Conservation (phyloP, 2,329 filamentous ascomycete genomes). For the Fusarium sulawesiense region DNA sequence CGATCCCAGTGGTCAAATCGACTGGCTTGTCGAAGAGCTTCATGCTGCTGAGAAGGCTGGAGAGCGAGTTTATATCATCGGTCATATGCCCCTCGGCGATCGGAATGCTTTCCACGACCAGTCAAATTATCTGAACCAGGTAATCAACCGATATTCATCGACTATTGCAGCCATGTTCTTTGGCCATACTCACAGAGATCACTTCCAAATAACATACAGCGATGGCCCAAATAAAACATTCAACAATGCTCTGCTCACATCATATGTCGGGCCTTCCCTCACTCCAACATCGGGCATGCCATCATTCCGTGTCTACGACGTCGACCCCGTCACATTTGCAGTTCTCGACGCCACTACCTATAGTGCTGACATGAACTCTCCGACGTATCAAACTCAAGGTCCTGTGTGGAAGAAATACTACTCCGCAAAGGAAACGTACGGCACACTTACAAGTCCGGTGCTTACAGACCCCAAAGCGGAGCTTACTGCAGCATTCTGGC, state of each 20-base stretch:
- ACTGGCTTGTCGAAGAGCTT: constrained; percentile 66
- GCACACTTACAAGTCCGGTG: constrained; percentile 57
- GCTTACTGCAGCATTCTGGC: constrained; percentile 69
- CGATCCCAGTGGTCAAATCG: constrained; percentile 64
- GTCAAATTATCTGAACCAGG: constrained; percentile 64
- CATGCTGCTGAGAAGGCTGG: constrained; percentile 62
- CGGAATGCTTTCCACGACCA: constrained; percentile 64
- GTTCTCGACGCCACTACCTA: constrained; percentile 66
- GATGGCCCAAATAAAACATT: constrained; percentile 57
- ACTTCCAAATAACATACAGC: constrained; percentile 66
- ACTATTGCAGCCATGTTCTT: constrained; percentile 68
- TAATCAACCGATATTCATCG: constrained; percentile 63
- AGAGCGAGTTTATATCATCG: constrained; percentile 67
- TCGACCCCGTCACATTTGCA: constrained; percentile 67
- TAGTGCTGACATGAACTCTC: constrained; percentile 62
- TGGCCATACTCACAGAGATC: constrained; percentile 67
- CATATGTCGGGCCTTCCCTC: constrained; percentile 65
- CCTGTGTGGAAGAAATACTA: constrained; percentile 68
- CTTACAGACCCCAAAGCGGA: constrained; percentile 53
- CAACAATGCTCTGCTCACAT: constrained; percentile 60
- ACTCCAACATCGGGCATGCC: constrained; percentile 67
- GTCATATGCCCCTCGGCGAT: constrained; percentile 66
- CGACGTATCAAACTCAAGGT: constrained; percentile 56
- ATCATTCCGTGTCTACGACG: constrained; percentile 68
- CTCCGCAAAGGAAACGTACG: constrained; percentile 66